Percentiles rank a stretch among this genome's conserved stretches.
Evolutionary conservation across 192 early-diverging fungal species (phyloP).

Genomic region (Spinellus fusiger): DNA sequence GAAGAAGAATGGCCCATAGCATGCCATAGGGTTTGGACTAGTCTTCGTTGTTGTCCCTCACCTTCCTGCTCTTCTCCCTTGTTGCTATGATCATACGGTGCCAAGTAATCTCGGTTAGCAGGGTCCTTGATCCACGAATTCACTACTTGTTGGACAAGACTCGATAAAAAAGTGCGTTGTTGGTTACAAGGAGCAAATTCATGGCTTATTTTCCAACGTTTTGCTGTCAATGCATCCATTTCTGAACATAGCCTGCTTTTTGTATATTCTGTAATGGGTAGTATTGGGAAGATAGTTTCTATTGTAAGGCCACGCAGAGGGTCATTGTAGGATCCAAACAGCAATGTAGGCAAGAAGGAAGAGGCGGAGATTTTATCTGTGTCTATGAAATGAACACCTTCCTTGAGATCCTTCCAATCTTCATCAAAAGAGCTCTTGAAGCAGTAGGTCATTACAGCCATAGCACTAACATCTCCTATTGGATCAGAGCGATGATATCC

Average conservation of each 20-base stretch:
- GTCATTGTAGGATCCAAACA: conserved; percentile 51
- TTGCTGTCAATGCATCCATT: conserved; percentile 48
- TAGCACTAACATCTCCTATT: not conserved
- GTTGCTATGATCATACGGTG: conserved; percentile 19
- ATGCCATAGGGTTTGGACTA: conserved; percentile 8
- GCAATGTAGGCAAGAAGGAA: conserved; percentile 13
- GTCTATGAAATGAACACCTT: not conserved
- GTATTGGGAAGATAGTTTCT: conserved; percentile 38
- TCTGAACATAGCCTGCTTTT: conserved; percentile 34
- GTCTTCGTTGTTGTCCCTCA: conserved; percentile 1
- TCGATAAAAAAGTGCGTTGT: conserved; percentile 34
- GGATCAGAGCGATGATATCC: not conserved
- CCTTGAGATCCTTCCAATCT: conserved; percentile 40
- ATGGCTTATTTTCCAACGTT: conserved; percentile 36
- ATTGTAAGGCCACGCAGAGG: conserved; percentile 43
- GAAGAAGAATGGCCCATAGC: conserved; percentile 9
- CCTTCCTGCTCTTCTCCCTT: conserved; percentile 25
- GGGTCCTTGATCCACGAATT: conserved; percentile 44
- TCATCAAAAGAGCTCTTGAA: conserved; percentile 49
- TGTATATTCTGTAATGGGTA: conserved; percentile 26
- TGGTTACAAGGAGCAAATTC: conserved; percentile 38
- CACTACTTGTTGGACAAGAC: conserved; percentile 37
- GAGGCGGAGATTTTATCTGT: not conserved
- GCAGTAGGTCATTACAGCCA: conserved; percentile 45
- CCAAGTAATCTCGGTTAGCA: conserved; percentile 14